Base-by-base conservation (phyloP, 352 stramenopile genomes). In the Globisporangium middletonii region DNA sequence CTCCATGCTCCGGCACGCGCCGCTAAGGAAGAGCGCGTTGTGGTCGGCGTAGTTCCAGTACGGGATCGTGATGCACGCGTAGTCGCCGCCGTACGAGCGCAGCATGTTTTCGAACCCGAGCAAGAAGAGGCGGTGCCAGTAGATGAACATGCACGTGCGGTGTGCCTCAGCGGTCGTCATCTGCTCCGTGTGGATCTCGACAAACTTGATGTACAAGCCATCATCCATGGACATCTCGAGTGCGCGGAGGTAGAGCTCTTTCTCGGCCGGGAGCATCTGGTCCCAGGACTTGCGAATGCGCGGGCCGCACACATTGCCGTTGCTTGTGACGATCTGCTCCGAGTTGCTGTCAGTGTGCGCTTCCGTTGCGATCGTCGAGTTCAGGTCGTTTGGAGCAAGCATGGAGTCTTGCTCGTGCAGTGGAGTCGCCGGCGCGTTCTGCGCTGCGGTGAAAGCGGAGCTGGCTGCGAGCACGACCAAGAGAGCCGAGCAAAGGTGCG, bases 31-130 rank as follows among this genome's bases (percentile, higher is more conserved):
- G 44, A 62, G 73, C 11, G 81, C 69, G n/a, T 86, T 94, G 50
- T 95, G 73, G 53, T 91, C 66, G 26, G 91, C 81, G 49, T 93
- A 95, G 68, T 95, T 88, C 79, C 79, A 95, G 72, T 92, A 95
- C 8, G 86, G 86, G 15, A 95, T 53, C 12, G 86, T 95, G 50
- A 95, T 73, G 57, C 86, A 95, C n/a, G 83, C 70, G 52, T 88
- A 94, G 42, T 88, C 80, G 8, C 74, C 75, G 11, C 83, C 86
- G 50, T 89, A 88, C 42, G 73, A 77, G 11, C 86, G 77, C 37
- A 95, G 57, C 77, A 95, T 86, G 60, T 94, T 94, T 62, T 95
- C 86, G 60, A 91, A 95, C 4, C 72, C 86, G 16, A 94, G 67
- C 13, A 95, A 62, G 56, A 95, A 61, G 38, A 77, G 47, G 27